Conservation (phyloP, 2,329 filamentous ascomycete genomes). For the Mariannaea sp. region DNA sequence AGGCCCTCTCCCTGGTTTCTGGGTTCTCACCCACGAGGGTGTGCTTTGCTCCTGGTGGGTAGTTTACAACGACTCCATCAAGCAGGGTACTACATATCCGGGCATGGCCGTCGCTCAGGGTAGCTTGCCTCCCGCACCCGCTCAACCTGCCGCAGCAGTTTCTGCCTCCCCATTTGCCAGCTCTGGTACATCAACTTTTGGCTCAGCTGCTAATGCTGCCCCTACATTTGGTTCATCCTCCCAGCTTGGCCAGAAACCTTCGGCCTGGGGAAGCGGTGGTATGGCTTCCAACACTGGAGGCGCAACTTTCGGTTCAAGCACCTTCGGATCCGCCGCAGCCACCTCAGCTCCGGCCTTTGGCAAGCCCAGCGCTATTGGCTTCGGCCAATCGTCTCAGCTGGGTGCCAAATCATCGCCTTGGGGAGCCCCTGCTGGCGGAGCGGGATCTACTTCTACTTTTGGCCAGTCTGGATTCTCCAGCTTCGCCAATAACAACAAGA, state of each 20-base stretch:
- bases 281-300: constrained; percentile 41
- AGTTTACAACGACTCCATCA: constrained; percentile 85
- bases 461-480: constrained; percentile 58
- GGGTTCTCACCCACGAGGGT: constrained; percentile 88
- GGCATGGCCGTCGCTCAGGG: constrained; percentile 62
- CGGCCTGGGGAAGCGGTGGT: constrained; percentile 53
- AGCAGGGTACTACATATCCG: constrained; percentile 72
- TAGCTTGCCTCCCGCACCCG: constrained; percentile 37
- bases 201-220: constrained; percentile 43
- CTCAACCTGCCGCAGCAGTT: constrained; percentile 36
- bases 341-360: constrained; percentile 54
- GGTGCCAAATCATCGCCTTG: constrained; percentile 60
- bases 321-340: constrained; percentile 48
- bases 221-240: constrained; percentile 55
- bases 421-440: constrained; percentile 42
- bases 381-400: constrained; percentile 57
- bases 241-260: constrained; percentile 55
- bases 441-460: constrained; percentile 52
- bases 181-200: constrained; percentile 47
- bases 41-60: constrained; percentile 88
- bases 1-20: constrained; percentile 79
- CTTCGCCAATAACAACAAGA: constrained; percentile 43
- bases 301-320: constrained; percentile 50
- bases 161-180: constrained; percentile 42
- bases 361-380: constrained; percentile 53